These are phyloP conservation scores for Xylaria sp. DNA, from an alignment of 2,329 filamentous ascomycete species.

Conservation along the genomic window DNA sequence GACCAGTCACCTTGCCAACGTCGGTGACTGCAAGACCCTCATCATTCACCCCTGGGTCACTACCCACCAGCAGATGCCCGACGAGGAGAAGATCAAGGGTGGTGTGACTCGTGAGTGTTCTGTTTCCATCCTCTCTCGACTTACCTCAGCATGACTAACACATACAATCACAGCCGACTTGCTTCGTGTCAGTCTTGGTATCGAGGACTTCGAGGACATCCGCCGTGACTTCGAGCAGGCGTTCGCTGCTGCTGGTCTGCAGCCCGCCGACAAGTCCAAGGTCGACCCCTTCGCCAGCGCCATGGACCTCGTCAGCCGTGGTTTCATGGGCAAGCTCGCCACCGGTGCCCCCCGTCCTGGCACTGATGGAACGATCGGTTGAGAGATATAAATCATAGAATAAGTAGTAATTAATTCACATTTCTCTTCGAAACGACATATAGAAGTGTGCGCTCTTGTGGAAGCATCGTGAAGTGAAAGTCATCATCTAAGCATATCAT, in stretches of 20 bases:
- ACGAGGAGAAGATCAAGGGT: constrained; percentile 59
- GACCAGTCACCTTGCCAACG: constrained; percentile 68
- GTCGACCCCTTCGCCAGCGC: constrained; percentile 29
- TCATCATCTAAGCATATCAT: too few species aligned
- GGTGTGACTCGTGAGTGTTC: constrained; percentile 50
- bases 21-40: constrained; percentile 67
- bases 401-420: too few species aligned
- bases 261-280: constrained; percentile 24
- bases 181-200: constrained; percentile 65
- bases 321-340: constrained; percentile 31
- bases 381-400: background rate
- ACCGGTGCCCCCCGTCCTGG: constrained; percentile 30
- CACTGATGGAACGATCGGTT: constrained; percentile 29
- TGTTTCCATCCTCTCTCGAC: background rate
- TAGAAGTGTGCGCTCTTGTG: too few species aligned
- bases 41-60: constrained; percentile 70
- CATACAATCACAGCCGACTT: constrained; percentile 42
- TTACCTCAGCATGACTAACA: background rate
- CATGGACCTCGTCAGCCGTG: constrained; percentile 27
- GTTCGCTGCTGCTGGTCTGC: constrained; percentile 42
- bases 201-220: constrained; percentile 69
- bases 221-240: constrained; percentile 66
- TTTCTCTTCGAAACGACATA: too few species aligned
- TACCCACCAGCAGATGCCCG: constrained; percentile 64
- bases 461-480: too few species aligned